Evolutionary conservation across 2,329 filamentous ascomycete genomes (phyloP).

Genomic region (Aureobasidium sp.): DNA sequence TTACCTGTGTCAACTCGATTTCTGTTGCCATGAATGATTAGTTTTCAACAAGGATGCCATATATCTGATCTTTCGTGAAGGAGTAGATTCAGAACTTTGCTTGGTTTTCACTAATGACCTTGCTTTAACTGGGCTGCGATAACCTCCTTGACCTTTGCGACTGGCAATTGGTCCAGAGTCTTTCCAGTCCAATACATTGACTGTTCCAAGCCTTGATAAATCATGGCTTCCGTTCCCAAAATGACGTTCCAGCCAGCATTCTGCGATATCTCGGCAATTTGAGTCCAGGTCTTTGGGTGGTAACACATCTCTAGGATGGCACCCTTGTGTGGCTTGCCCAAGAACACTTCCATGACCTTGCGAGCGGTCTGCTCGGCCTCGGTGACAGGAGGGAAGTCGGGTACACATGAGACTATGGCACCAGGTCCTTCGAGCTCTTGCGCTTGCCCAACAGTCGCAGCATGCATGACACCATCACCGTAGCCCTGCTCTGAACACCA

Average conservation of each 20-base stretch:
- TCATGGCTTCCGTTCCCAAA: conserved; percentile 67
- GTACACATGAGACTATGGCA: conserved; percentile 65
- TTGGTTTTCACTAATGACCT: not conserved
- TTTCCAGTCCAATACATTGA: conserved; percentile 56
- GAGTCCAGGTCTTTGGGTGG: conserved; percentile 63
- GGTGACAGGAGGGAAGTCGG: conserved; percentile 58
- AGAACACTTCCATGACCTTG: conserved; percentile 45
- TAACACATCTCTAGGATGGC: conserved; percentile 79
- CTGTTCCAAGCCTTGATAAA: conserved; percentile 68
- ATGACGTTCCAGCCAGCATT: conserved; percentile 64
- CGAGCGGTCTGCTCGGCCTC: conserved; percentile 54
- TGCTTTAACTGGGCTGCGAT: conserved; percentile 31
- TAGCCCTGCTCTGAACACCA: conserved; percentile 57
- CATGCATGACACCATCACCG: conserved; percentile 53
- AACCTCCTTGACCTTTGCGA: conserved; percentile 52
- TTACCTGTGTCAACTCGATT: not conserved
- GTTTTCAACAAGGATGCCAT: not conserved
- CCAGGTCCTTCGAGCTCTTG: conserved; percentile 51
- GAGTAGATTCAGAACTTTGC: not conserved
- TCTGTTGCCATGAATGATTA: not conserved
- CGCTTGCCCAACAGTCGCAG: conserved; percentile 56
- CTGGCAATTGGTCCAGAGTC: conserved; percentile 51
- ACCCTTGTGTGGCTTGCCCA: conserved; percentile 45
- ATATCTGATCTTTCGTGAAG: not conserved
- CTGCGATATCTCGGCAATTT: conserved; percentile 55